Evolutionary conservation across 768 basidiomycete genomes (phyloP), one percentile per base, ranked within the genome.

Genomic region (Pleurotus tuber-regium): DNA sequence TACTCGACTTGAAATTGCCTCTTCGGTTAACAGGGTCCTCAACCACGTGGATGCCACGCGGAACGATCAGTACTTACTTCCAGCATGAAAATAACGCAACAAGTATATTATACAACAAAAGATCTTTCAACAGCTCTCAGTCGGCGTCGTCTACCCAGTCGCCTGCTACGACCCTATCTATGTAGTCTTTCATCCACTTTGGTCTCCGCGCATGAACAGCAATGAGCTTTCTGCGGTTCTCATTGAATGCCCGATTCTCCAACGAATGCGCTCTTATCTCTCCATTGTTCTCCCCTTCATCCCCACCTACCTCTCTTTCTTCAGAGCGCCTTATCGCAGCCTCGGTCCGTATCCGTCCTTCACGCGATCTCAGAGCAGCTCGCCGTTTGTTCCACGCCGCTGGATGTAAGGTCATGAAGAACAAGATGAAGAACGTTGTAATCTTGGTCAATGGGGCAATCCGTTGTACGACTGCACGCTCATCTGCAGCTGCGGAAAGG

Each of bases 341-440:
- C 65, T 89, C 87, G 25, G 82, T 85, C 55, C 86, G 74, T 29
- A 90, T 63, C 38, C 77, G 74, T 6, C 85, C 82, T 69, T 90
- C 88, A 46, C 88, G 68, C 53, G 71, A 73, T 57, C 80, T 70
- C 59, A 90, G 74, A 11, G 74, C 76, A 18, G 62, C 67, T 43
- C 87, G 71, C 59, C 88, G 73, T 54, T 81, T 77, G 60, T 89
- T 83, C 80, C 87, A 89, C 33, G 87, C 72, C 31, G 86, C 87
- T 4, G 88, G 88, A 61, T 89, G 83, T 29, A 87, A 63, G 12
- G 87, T 88, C 26, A 79, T 69, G 24, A 83, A 29, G 35, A 89
- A 67, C 28, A 90, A 66, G 25, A 71, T 68, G 25, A 81, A 55
- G 61, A 90, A 88, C 7, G 79, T 76, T 38, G 65, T 63, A 19